Conservation (phyloP, 495 filamentous ascomycete species). For the Penicillium egyptiacum region DNA sequence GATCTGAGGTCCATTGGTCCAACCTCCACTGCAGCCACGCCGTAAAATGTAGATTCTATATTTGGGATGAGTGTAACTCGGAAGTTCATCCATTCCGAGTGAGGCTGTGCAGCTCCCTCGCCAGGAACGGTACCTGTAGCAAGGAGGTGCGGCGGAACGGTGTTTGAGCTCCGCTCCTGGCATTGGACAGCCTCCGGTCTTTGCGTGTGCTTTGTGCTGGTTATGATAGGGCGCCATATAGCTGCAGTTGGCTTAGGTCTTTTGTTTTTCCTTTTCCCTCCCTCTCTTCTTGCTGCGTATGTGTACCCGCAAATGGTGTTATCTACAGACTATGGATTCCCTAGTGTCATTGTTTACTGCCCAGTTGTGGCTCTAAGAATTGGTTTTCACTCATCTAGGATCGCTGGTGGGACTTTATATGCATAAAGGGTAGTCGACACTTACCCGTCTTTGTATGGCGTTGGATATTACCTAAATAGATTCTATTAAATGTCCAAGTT, state of each 20-base stretch:
- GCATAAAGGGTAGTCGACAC: neutral
- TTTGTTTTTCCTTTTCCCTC: too few species aligned
- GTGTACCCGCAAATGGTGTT: too few species aligned
- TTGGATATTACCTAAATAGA: neutral
- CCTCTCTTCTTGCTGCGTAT: too few species aligned
- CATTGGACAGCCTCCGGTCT: constrained; percentile 3
- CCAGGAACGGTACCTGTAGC: neutral
- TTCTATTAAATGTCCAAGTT: neutral
- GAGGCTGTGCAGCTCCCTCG: constrained; percentile 3
- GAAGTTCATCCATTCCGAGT: constrained; percentile 17
- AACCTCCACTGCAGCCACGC: neutral
- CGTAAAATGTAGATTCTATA: neutral
- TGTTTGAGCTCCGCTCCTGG: constrained; percentile 4
- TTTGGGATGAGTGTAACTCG: constrained; percentile 14
- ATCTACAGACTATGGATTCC: neutral
- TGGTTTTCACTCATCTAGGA: neutral
- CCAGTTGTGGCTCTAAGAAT: too few species aligned
- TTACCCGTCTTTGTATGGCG: neutral
- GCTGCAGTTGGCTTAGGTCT: neutral
- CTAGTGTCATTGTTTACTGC: neutral
- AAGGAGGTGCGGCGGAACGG: neutral
- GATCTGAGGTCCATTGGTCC: constrained; percentile 9
- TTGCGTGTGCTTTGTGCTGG: neutral
- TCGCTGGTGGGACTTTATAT: too few species aligned
- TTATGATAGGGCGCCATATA: too few species aligned